Percentiles rank a stretch among this genome's conserved stretches.
Conservation (phyloP, 139 green algal genomes). For the Closterium sp. region DNA sequence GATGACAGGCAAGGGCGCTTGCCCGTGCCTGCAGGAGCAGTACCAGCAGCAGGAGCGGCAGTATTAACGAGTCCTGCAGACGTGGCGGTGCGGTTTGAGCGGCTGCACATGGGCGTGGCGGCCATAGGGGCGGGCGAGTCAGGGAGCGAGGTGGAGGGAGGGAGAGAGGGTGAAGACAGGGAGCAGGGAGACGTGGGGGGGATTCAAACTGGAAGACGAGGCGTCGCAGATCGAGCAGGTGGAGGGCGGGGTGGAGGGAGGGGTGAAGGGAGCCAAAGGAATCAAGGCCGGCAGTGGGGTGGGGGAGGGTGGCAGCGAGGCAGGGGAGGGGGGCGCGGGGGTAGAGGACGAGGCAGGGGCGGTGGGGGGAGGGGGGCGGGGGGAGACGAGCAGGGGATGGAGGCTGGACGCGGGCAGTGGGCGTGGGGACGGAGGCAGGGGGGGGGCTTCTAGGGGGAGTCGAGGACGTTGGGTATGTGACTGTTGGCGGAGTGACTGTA, state of each 20-base stretch:
- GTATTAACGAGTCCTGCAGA: background rate
- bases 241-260: background rate
- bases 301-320: background rate
- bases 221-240: background rate
- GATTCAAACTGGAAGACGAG: background rate
- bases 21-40: background rate
- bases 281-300: background rate
- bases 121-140: background rate
- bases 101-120: background rate
- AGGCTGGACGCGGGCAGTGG: background rate
- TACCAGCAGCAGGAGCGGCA: background rate
- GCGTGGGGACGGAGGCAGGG: background rate
- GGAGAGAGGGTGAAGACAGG: background rate
- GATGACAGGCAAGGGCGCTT: background rate
- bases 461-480: background rate
- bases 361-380: background rate
- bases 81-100: background rate
- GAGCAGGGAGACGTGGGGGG: background rate
- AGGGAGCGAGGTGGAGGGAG: background rate
- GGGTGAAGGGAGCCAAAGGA: background rate
- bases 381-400: background rate
- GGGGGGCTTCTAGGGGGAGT: background rate
- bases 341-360: background rate
- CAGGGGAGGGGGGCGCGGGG: background rate
- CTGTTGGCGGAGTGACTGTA: background rate